These are phyloP conservation scores for Thielaviopsis ethacetica DNA, from an alignment of 2,329 filamentous ascomycete species.

Conservation along the genomic window DNA sequence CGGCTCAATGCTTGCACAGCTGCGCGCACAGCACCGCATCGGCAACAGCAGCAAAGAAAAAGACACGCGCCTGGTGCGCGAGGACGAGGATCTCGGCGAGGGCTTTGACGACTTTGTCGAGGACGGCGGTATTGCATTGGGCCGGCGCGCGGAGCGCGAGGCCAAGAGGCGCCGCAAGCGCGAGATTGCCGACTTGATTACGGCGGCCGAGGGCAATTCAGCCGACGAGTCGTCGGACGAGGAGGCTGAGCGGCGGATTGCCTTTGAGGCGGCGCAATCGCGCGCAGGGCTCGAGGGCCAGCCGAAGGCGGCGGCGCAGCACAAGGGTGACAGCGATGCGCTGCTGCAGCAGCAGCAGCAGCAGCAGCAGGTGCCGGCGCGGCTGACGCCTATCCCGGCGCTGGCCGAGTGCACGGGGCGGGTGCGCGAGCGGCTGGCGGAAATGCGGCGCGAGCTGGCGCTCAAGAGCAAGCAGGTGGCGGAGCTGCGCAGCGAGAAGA, in stretches of 20 bases:
- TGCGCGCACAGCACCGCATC: constrained; percentile 15
- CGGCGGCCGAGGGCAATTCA: constrained; percentile 53
- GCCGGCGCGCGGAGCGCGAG: constrained; percentile 62
- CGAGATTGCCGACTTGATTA: constrained; percentile 72
- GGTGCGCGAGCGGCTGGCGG: constrained; percentile 42
- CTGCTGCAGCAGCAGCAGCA: too few species aligned
- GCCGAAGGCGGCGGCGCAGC: constrained; percentile 25
- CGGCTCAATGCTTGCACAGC: constrained; percentile 5
- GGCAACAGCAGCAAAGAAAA: constrained; percentile 52
- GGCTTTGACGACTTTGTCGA: constrained; percentile 87
- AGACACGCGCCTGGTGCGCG: constrained; percentile 58
- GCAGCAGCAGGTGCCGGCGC: constrained; percentile 4
- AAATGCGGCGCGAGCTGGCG: constrained; percentile 47
- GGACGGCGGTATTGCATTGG: constrained; percentile 64
- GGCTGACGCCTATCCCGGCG: constrained; percentile 47
- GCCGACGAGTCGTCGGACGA: constrained; percentile 52
- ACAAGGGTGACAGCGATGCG: background rate
- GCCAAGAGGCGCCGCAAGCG: constrained; percentile 48
- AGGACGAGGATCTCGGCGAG: constrained; percentile 86
- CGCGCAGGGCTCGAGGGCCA: constrained; percentile 70
- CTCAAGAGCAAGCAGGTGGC: constrained; percentile 46
- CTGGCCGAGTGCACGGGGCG: constrained; percentile 49
- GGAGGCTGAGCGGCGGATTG: constrained; percentile 54
- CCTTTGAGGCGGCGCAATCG: constrained; percentile 78
- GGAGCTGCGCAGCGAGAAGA: constrained; percentile 50